A percentile compares a stretch with the other conserved stretches of the same genome.
Evolutionary conservation across 1,284 basidiomycete genomes (phyloP).

Genomic region (Malassezia yamatoensis): DNA sequence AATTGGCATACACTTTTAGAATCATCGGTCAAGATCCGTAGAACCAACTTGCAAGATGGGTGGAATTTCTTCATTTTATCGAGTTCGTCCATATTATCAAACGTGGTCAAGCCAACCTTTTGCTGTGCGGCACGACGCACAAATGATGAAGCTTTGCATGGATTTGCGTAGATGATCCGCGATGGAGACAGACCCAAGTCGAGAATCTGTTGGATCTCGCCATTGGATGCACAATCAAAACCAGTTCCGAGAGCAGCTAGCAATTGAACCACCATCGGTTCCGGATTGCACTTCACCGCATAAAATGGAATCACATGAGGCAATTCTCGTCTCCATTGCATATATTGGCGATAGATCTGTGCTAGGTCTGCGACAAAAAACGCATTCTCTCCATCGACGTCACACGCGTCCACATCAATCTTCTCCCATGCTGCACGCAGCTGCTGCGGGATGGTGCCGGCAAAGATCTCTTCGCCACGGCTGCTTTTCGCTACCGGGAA

Average conservation of each 20-base stretch:
- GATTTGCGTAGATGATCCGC: conserved; percentile 94
- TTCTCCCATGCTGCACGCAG: conserved; percentile 27
- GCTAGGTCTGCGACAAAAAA: conserved; percentile 93
- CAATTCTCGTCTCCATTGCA: conserved; percentile 69
- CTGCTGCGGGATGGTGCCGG: conserved; percentile 32
- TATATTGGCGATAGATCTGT: conserved; percentile 73
- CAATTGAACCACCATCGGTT: conserved; percentile 80
- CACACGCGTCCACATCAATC: conserved; percentile 50
- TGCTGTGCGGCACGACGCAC: conserved; percentile 69
- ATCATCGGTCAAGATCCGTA: conserved; percentile 94
- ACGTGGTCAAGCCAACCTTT: conserved; percentile 87
- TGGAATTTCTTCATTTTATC: conserved; percentile 80
- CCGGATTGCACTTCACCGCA: conserved; percentile 92
- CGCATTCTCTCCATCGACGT: conserved; percentile 71
- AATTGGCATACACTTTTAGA: conserved; percentile 86
- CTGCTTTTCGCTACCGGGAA: conserved; percentile 8
- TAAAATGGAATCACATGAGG: conserved; percentile 74
- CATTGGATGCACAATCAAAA: conserved; percentile 97
- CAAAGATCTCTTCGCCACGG: conserved; percentile 24
- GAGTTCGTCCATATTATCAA: conserved; percentile 96
- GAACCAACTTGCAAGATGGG: conserved; percentile 72
- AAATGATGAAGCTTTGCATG: conserved; percentile 92
- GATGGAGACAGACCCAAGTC: conserved; percentile 54
- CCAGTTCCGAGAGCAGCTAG: conserved; percentile 79
- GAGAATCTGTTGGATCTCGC: conserved; percentile 78